Evolutionary conservation across 331 rosid species (phyloP).

Genomic region (Saraca asoca): DNA sequence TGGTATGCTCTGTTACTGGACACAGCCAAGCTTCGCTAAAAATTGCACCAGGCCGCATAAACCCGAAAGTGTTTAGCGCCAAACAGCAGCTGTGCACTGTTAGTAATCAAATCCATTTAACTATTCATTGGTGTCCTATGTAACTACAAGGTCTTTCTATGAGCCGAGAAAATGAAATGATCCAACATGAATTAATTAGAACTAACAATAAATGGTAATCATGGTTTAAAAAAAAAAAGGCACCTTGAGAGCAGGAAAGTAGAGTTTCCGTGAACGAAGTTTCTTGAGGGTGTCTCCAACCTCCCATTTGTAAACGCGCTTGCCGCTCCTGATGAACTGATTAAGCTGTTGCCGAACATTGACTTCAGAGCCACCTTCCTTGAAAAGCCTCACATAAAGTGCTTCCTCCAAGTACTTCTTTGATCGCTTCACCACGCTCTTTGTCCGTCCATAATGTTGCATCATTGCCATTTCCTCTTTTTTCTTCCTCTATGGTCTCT

Average conservation of each 20-base stretch:
- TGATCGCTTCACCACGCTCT: constrained; percentile 67
- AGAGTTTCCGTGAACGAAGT: constrained; percentile 76
- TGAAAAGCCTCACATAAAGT: constrained; percentile 67
- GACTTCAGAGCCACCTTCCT: constrained; percentile 65
- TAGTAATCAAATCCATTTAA: no score
- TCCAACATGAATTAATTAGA: no score
- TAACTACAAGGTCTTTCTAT: not conserved
- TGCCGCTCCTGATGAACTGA: constrained; percentile 61
- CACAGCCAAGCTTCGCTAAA: not conserved
- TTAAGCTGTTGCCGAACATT: constrained; percentile 69
- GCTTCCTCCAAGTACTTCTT: constrained; percentile 81
- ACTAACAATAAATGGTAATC: no score
- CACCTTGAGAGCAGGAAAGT: constrained; percentile 85
- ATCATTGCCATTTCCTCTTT: constrained; percentile 52
- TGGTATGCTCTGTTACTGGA: not conserved
- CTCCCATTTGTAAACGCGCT: constrained; percentile 95
- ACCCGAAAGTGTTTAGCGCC: not conserved
- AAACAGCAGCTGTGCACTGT: not conserved
- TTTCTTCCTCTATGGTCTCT: not conserved
- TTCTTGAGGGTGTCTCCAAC: constrained; percentile 78
- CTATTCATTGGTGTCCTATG: not conserved
- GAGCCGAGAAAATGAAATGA: no score
- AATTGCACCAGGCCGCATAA: not conserved
- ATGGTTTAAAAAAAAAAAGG: not conserved
- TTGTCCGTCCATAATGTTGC: constrained; percentile 56